phyloP scores from a whole-genome alignment of 2,329 filamentous ascomycete genomes.

The Scedosporium aurantiacum region DNA sequence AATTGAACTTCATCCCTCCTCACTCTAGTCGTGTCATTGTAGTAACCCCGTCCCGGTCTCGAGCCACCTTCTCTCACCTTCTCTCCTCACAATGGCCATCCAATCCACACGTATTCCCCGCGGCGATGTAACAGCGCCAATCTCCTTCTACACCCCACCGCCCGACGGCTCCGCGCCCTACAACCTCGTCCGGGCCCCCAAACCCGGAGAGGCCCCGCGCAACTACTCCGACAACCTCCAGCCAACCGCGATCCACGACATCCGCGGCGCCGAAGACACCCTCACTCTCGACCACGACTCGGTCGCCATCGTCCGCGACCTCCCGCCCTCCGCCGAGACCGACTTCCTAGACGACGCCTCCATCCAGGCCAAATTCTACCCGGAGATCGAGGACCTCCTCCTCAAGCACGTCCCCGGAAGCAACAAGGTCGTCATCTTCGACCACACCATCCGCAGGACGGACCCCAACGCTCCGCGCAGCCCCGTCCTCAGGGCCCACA shows the following conservation, averaged over 20 bases:
- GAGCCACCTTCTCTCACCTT: background rate
- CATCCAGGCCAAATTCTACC: conserved; percentile 68
- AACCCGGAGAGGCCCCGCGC: conserved; percentile 47
- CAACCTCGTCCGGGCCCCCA: conserved; percentile 56
- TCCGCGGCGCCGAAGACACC: conserved; percentile 56
- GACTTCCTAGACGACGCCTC: conserved; percentile 59
- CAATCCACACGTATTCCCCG: conserved; percentile 30
- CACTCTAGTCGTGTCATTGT: background rate
- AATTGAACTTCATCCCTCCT: background rate
- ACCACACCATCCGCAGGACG: conserved; percentile 74
- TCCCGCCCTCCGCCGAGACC: conserved; percentile 44
- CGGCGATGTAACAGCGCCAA: conserved; percentile 49
- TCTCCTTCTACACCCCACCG: conserved; percentile 57
- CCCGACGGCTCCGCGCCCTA: conserved; percentile 48
- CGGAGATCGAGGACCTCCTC: conserved; percentile 66
- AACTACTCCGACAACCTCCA: conserved; percentile 49
- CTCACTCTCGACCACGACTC: conserved; percentile 64
- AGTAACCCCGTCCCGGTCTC: background rate
- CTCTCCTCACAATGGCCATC: conserved; percentile 25
- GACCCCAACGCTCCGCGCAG: conserved; percentile 45
- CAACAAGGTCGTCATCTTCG: conserved; percentile 62
- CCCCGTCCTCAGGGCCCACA: conserved; percentile 65
- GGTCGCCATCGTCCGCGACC: conserved; percentile 53
- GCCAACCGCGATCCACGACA: conserved; percentile 54
- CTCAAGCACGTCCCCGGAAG: conserved; percentile 55